phyloP scores from a whole-genome alignment of 495 filamentous ascomycete species.

The Evernia prunastri region DNA sequence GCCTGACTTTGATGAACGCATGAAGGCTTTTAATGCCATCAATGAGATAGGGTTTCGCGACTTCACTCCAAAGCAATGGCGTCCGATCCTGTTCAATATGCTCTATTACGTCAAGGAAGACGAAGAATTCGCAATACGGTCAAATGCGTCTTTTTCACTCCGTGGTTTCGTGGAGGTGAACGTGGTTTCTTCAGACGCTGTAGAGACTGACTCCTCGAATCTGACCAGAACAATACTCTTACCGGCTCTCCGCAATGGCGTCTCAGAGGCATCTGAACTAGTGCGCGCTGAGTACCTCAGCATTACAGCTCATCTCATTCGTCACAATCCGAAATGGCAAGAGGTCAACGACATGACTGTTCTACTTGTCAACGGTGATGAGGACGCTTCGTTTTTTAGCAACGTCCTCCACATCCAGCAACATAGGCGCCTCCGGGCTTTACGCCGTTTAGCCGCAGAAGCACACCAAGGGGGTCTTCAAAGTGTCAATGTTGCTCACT shows the following conservation, averaged over 20 bases:
- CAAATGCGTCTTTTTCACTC: conserved; percentile 74
- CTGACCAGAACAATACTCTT: conserved; percentile 59
- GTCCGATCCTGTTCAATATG: conserved; percentile 84
- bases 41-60: conserved; percentile 44
- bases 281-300: conserved; percentile 74
- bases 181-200: conserved; percentile 30
- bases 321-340: conserved; percentile 58
- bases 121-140: conserved; percentile 80
- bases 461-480: conserved; percentile 55
- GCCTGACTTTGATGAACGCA: conserved; percentile 76
- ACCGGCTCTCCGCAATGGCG: conserved; percentile 67
- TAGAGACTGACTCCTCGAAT: conserved; percentile 40
- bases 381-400: conserved; percentile 88
- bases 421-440: conserved; percentile 74
- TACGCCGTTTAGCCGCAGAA: conserved; percentile 64
- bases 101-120: conserved; percentile 79
- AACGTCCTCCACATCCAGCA: conserved; percentile 89
- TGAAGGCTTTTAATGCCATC: conserved; percentile 69
- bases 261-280: conserved; percentile 70
- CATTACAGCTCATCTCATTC: conserved; percentile 71
- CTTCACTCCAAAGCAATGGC: conserved; percentile 75
- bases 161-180: conserved; percentile 69
- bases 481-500: conserved; percentile 71
- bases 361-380: conserved; percentile 68
- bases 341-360: conserved; percentile 67